Evolutionary conservation across 306 rosid species (phyloP), one percentile per base, ranked within the genome.

Genomic region (Vigna radiata): DNA sequence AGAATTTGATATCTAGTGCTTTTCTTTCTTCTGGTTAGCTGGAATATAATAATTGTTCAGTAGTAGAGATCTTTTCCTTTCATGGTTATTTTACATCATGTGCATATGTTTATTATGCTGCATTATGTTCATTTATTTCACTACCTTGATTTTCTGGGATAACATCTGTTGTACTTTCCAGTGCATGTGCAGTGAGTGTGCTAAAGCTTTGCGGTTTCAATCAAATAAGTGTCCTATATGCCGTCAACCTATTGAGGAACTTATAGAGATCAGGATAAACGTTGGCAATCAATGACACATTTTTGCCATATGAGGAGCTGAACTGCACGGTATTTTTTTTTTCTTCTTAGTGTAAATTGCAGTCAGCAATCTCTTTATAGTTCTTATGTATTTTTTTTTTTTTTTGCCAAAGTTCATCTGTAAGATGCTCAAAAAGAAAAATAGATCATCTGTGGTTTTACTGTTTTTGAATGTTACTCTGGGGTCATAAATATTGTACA

Each of bases 151-250:
- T 70, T 79, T 77, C 76, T 85, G 21, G 47, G 36, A 48, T 69
- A 53, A 23, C 64, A 14, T 72, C 31, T 77, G 75, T 77, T 81
- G 79, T 85, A n/a, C 79, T 64, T 76, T 85, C 47, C 96, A 92
- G 99, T 95, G 97, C 73, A 87, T 92, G 97, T 95, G 98, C 89
- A 75, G 92, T 39, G 97, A 89, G n/a, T 92, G 96, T 85, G 99
- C 99, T 41, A 86, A 95, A 80, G 90, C 86, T 23, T 79, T 92
- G 88, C 84, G 86, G 77, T 74, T 81, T 75, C 98, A 92, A 76
- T 87, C 97, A 52, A 88, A 95, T 68, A 89, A 89, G 70, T 95
- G 99, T 83, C 99, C 99, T 29, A 90, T 95, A 70, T 95, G 99
- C 68, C 97, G 99, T 71, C 99, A 92, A 82, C 84, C 97, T 29